Evolutionary conservation across 2,329 filamentous ascomycete genomes (phyloP).

Genomic region (Cucurbitaria berberidis): DNA sequence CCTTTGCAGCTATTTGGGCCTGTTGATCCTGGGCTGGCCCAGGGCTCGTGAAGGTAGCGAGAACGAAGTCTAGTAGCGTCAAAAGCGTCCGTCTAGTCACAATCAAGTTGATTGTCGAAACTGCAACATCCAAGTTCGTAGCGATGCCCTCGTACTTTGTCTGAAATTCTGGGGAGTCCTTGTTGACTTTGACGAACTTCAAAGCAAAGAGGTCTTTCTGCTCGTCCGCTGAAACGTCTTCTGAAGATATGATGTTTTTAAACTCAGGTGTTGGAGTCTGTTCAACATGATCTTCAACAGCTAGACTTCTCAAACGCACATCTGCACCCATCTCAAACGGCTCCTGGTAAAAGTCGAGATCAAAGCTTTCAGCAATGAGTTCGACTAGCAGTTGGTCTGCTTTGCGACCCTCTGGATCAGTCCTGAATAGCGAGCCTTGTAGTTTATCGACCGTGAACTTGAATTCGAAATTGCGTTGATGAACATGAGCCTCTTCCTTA

Average conservation of each 20-base stretch:
- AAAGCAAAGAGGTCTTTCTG: conserved; percentile 83
- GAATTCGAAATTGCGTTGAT: conserved; percentile 93
- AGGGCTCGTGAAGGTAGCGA: conserved; percentile 83
- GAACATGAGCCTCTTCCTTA: conserved; percentile 62
- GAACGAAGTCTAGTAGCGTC: conserved; percentile 90
- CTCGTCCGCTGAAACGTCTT: conserved; percentile 71
- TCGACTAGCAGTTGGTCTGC: conserved; percentile 86
- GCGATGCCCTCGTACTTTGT: conserved; percentile 90
- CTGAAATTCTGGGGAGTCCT: conserved; percentile 90
- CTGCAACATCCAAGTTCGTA: conserved; percentile 85
- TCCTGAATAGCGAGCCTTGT: conserved; percentile 88
- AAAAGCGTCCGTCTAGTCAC: conserved; percentile 92
- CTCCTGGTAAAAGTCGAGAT: conserved; percentile 84
- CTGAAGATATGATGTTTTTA: conserved; percentile 96
- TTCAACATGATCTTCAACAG: conserved; percentile 93
- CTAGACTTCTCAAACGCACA: conserved; percentile 83
- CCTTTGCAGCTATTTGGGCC: conserved; percentile 36
- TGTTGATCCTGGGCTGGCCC: conserved; percentile 55
- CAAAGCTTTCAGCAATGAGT: conserved; percentile 86
- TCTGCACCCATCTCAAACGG: conserved; percentile 93
- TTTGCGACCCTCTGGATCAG: conserved; percentile 77
- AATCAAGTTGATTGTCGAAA: conserved; percentile 95
- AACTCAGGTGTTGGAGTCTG: conserved; percentile 86
- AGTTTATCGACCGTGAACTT: conserved; percentile 95
- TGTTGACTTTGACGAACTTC: conserved; percentile 89